These are phyloP conservation scores for Tuber microsphaerosporum DNA, from an alignment of 495 filamentous ascomycete species.

Conservation along the genomic window DNA sequence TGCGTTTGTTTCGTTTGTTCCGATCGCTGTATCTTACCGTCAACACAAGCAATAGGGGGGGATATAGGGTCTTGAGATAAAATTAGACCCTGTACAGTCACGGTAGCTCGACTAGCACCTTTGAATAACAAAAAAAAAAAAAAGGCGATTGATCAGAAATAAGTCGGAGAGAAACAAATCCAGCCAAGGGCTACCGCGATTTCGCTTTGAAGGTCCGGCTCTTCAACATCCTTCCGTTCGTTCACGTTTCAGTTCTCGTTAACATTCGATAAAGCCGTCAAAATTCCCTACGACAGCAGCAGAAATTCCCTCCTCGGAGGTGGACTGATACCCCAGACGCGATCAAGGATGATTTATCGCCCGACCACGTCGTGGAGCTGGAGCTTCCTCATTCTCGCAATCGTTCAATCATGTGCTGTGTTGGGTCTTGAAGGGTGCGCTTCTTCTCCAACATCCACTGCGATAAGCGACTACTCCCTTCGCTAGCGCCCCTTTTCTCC, in stretches of 20 bases:
- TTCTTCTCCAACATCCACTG: conserved; percentile 7
- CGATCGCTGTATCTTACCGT: conserved; percentile 17
- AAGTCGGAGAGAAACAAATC: conserved; percentile 12
- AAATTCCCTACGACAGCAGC: conserved; percentile 53
- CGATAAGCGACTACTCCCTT: conserved; percentile 11
- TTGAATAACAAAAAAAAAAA: conserved; percentile 5
- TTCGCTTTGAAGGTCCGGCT: conserved; percentile 28
- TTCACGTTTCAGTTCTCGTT: conserved; percentile 24
- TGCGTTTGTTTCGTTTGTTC: conserved; percentile 21
- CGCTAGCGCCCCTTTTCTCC: not conserved
- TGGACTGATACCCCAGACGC: conserved; percentile 48
- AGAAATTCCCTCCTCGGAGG: conserved; percentile 61
- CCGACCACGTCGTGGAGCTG: conserved; percentile 82
- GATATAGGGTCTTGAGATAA: not conserved
- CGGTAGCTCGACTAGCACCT: conserved; percentile 22
- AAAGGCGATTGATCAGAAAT: conserved; percentile 8
- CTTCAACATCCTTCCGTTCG: conserved; percentile 17
- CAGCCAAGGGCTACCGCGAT: conserved; percentile 25
- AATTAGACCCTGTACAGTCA: conserved; percentile 18
- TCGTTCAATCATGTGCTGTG: conserved; percentile 68
- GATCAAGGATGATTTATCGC: conserved; percentile 53
- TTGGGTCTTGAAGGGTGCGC: conserved; percentile 81
- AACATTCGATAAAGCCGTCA: conserved; percentile 41
- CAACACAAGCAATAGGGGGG: conserved; percentile 18
- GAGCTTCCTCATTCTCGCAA: conserved; percentile 66